A percentile compares a stretch with the other conserved stretches of the same genome.
Evolutionary conservation across 2,329 filamentous ascomycete genomes (phyloP).

Genomic region (Diaporthe sp.): DNA sequence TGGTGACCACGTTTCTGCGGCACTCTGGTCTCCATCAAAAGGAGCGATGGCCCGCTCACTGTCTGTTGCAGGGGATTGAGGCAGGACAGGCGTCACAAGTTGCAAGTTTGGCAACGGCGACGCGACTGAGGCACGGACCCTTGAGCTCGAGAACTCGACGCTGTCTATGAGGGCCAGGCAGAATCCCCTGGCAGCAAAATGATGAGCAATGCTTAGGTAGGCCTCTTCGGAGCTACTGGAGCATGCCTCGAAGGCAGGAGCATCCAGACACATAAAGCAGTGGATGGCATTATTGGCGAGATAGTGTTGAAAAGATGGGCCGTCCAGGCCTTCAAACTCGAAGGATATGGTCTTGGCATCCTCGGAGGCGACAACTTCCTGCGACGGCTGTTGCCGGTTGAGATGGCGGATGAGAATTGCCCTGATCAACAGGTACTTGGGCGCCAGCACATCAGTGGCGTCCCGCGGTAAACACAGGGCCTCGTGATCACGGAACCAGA

Average conservation of each 20-base stretch:
- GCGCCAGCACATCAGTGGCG: constrained; percentile 44
- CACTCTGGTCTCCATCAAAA: constrained; percentile 1
- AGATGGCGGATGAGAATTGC: constrained; percentile 76
- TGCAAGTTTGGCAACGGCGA: constrained; percentile 39
- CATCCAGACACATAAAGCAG: constrained; percentile 79
- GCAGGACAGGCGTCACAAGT: neutral
- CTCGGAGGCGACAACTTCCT: neutral
- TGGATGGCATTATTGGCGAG: constrained; percentile 67
- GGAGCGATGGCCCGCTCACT: neutral
- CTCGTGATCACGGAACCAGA: constrained; percentile 74
- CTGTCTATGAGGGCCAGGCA: constrained; percentile 75
- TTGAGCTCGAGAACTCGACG: constrained; percentile 73
- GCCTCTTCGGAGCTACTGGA: constrained; percentile 23
- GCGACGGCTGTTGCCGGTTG: constrained; percentile 39
- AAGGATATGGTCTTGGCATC: constrained; percentile 44
- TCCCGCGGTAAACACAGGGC: constrained; percentile 66
- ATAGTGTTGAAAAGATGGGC: constrained; percentile 66
- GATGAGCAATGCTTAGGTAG: constrained; percentile 63
- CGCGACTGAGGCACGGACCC: constrained; percentile 48
- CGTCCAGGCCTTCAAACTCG: constrained; percentile 57
- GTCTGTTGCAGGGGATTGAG: too few relatives aligned
- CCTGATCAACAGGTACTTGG: constrained; percentile 73
- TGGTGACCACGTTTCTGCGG: constrained; percentile 40
- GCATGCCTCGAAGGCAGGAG: constrained; percentile 48
- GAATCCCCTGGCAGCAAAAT: constrained; percentile 66